A percentile compares a stretch with the other conserved stretches of the same genome.
These are phyloP conservation scores for Ophiosphaerella herpotricha DNA, from an alignment of 2,329 filamentous ascomycete species.

Conservation along the genomic window DNA sequence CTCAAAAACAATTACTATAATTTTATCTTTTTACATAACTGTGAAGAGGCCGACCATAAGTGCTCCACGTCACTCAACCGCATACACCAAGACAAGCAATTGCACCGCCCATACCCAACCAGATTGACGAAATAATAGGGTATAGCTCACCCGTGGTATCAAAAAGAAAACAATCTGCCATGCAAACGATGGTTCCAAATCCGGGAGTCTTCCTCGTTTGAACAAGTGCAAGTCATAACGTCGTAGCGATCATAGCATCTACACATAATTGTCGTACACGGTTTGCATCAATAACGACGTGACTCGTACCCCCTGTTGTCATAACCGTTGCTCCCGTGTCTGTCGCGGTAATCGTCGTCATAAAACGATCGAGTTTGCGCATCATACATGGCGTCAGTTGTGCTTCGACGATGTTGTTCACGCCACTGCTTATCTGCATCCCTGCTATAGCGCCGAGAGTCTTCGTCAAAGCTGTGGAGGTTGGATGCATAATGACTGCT, in stretches of 20 bases:
- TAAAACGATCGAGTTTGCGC: slow-evolving; percentile 35
- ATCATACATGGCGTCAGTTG: slow-evolving; percentile 33
- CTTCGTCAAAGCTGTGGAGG: slow-evolving; percentile 39
- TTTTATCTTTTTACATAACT: background rate
- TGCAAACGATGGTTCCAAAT: background rate
- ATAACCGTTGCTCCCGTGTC: slow-evolving; percentile 31
- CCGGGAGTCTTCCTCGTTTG: too few species aligned
- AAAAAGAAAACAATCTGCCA: slow-evolving; percentile 2
- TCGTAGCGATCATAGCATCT: background rate
- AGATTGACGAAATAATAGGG: background rate
- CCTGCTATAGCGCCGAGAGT: slow-evolving; percentile 33
- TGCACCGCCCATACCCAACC: background rate
- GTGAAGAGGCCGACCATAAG: background rate
- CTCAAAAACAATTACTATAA: too few species aligned
- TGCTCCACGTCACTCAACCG: too few species aligned
- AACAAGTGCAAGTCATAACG: slow-evolving; percentile 1
- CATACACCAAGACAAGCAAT: too few species aligned
- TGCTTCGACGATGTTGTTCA: slow-evolving; percentile 32
- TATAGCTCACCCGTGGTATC: slow-evolving; percentile 5
- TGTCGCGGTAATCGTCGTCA: slow-evolving; percentile 37
- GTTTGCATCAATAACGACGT: slow-evolving; percentile 31
- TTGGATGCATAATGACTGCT: slow-evolving; percentile 38
- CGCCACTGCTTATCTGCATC: slow-evolving; percentile 36
- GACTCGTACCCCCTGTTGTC: slow-evolving; percentile 36
- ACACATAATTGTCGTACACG: background rate